A percentile compares a stretch with the other conserved stretches of the same genome.
These are phyloP conservation scores for Dalbergia oliveri DNA, from an alignment of 306 rosid genomes.

Conservation along the genomic window DNA sequence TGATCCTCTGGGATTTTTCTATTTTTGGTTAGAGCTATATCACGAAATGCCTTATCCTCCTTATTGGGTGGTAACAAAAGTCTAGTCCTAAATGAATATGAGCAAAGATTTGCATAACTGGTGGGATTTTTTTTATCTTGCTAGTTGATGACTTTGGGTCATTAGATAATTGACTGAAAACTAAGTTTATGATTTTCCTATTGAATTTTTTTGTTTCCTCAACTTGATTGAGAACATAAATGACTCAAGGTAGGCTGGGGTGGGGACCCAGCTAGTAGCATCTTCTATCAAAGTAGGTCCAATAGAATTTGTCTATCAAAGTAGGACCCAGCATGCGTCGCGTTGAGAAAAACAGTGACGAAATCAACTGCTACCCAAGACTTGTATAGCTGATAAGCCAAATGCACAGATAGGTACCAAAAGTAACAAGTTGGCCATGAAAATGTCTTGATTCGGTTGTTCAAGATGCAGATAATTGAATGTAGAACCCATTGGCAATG, in stretches of 20 bases:
- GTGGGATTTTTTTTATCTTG: background rate
- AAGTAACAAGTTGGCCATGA: conserved; percentile 16
- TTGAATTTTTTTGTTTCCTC: background rate
- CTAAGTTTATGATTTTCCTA: background rate
- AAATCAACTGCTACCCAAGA: conserved; percentile 12
- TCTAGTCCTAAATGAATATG: background rate
- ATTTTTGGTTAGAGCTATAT: background rate
- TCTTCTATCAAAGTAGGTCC: conserved; percentile 32
- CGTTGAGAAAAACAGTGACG: background rate
- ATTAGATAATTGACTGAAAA: background rate
- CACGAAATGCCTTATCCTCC: background rate
- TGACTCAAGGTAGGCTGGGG: background rate
- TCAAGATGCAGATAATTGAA: background rate
- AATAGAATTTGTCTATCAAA: conserved; percentile 35
- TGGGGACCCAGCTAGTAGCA: conserved; percentile 31
- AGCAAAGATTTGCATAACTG: background rate
- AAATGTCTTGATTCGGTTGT: conserved; percentile 4
- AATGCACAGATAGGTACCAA: background rate
- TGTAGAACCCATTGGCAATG: background rate
- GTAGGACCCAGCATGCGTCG: conserved; percentile 6
- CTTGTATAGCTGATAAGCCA: background rate
- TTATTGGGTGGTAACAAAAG: background rate
- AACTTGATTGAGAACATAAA: background rate
- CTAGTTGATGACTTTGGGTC: background rate
- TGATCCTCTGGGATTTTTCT: background rate